Evolutionary conservation across 2,329 filamentous ascomycete genomes (phyloP), one percentile per base, ranked within the genome.

Genomic region (Tolypocladium album): DNA sequence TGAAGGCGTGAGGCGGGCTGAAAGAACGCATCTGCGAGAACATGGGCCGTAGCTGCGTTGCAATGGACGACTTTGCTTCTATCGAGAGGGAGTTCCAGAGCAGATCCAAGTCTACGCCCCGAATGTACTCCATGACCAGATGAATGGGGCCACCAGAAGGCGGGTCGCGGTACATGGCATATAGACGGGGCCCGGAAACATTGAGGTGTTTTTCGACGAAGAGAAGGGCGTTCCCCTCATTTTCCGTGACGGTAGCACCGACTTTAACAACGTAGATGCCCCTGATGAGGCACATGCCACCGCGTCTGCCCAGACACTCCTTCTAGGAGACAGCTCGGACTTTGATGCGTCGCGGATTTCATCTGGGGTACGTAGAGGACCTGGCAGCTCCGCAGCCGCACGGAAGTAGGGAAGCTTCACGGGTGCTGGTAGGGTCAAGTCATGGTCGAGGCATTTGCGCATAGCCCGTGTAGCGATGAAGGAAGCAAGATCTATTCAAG

Each of bases 141-240:
- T 42, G 8, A 42, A 42, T 17, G 53, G n/a, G 27, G n/a, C n/a
- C n/a, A 43, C 57, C 52, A 27, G 50, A 56, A 36, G 55, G 36
- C 36, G 36, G 11, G 34, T 61, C 56, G 27, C 60, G 61, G 47
- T 60, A 61, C 58, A 63, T 60, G 27, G 61, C 60, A 56, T 60
- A 61, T 15, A 63, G 45, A 43, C 52, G 40, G 36, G 60, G 60
- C 45, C 55, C 60, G 20, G 58, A 34, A 22, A 60, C 34, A 38
- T 58, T 39, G 45, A 50, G 2, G 34, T 59, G 55, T 55, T 55
- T 39, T 39, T 60, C 60, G 43, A 61, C 50, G 24, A 63, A 58
- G 27, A 63, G 59, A 45, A 63, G 61, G 47, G 59, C 61, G 39
- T 61, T 55, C 3, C 62, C 62, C 42, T 63, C 58, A 53, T 63